These are phyloP conservation scores for Candida smagusa DNA, from an alignment of 1,139 yeast genomes.

Conservation along the genomic window DNA sequence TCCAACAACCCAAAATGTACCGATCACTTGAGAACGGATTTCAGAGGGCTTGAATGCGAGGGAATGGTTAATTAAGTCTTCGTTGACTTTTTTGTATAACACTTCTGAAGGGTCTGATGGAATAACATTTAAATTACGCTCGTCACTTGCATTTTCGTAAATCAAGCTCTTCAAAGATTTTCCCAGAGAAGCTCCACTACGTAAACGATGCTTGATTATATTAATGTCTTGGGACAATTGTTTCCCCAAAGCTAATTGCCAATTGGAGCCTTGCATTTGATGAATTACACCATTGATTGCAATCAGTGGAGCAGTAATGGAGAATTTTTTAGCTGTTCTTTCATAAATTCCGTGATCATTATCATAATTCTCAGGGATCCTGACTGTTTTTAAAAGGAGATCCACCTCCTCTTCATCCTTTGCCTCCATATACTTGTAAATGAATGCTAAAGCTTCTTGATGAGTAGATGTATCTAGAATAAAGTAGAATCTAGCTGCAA, in stretches of 20 bases:
- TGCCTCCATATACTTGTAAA: constrained; percentile 36
- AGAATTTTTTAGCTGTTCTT: constrained; percentile 23
- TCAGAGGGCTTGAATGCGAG: constrained; percentile 11
- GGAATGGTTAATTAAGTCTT: constrained; percentile 25
- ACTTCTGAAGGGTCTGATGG: constrained; percentile 34
- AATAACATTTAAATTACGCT: constrained; percentile 31
- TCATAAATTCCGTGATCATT: constrained; percentile 12
- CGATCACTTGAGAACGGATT: constrained; percentile 13
- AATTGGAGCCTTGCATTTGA: constrained; percentile 30
- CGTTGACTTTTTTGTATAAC: constrained; percentile 31
- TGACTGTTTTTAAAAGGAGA: constrained; percentile 22
- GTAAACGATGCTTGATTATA: constrained; percentile 23
- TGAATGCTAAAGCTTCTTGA: constrained; percentile 40
- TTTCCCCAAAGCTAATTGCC: constrained; percentile 40
- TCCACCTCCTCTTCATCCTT: constrained; percentile 23
- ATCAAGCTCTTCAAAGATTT: constrained; percentile 27
- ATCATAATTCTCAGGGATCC: constrained; percentile 11
- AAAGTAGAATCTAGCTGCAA: constrained; percentile 35
- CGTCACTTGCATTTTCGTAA: constrained; percentile 29
- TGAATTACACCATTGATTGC: constrained; percentile 72
- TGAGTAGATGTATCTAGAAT: constrained; percentile 28
- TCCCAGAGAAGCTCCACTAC: constrained; percentile 17
- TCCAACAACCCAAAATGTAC: constrained; percentile 56
- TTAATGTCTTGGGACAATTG: constrained; percentile 39
- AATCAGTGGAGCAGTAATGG: constrained; percentile 49